These are phyloP conservation scores for Poronia punctata DNA, from an alignment of 495 filamentous ascomycete genomes.

Conservation along the genomic window DNA sequence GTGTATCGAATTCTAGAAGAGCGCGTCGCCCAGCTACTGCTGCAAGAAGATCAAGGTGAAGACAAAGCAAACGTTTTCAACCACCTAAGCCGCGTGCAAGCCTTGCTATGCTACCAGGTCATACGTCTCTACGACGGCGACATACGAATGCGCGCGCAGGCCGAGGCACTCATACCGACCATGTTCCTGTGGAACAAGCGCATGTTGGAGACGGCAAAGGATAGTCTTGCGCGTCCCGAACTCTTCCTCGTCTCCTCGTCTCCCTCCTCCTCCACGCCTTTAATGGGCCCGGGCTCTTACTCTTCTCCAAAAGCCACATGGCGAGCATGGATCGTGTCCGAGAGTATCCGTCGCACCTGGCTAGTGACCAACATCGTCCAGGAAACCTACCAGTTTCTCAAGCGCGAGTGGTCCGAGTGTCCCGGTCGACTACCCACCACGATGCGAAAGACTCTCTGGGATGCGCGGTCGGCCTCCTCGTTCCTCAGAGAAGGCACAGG, in stretches of 20 bases:
- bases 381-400: conserved; percentile 24
- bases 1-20: conserved; percentile 15
- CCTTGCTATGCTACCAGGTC: conserved; percentile 45
- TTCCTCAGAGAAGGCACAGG: conserved; percentile 15
- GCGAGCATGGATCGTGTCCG: conserved; percentile 31
- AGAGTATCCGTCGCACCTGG: conserved; percentile 30
- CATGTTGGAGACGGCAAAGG: conserved; percentile 25
- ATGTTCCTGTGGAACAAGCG: conserved; percentile 35
- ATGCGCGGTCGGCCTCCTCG: conserved; percentile 20
- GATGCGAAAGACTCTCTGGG: conserved; percentile 28
- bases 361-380: conserved; percentile 16
- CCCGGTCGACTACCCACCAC: conserved; percentile 24
- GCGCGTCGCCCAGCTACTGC: conserved; percentile 16
- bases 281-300: neutral
- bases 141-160: conserved; percentile 39
- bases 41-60: conserved; percentile 13
- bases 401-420: conserved; percentile 25
- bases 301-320: conserved; percentile 18
- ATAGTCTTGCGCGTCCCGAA: conserved; percentile 16
- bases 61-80: conserved; percentile 12
- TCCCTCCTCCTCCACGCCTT: neutral
- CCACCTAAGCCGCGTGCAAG: conserved; percentile 40
- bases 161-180: conserved; percentile 38
- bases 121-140: conserved; percentile 54
- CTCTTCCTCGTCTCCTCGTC: conserved; percentile 10